Conservation (phyloP, 176 grass and related monocot species). For the Oryza glaberrima region DNA sequence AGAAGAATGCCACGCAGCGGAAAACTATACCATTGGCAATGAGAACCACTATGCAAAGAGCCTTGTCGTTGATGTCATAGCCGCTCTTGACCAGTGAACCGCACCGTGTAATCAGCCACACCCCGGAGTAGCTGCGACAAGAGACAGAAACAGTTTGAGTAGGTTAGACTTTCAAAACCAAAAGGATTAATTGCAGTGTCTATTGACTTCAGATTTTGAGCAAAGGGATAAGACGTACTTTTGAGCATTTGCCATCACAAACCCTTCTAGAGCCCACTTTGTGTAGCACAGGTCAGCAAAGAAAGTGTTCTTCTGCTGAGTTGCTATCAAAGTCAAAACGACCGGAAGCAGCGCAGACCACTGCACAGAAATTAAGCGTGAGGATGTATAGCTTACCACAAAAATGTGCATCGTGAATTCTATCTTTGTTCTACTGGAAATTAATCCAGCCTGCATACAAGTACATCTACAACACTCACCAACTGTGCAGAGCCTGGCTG, state of each 20-base stretch:
- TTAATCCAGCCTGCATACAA: neutral
- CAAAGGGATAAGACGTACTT: conserved; percentile 35
- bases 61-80: conserved; percentile 58
- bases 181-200: neutral
- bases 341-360: conserved; percentile 77
- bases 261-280: conserved; percentile 78
- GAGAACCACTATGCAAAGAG: conserved; percentile 57
- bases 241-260: conserved; percentile 70
- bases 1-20: conserved; percentile 72
- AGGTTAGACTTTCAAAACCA: neutral
- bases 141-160: neutral
- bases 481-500: conserved; percentile 74
- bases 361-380: conserved; percentile 33
- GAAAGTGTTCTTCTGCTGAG: conserved; percentile 66
- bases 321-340: conserved; percentile 71
- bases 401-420: neutral
- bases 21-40: conserved; percentile 57
- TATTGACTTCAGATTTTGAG: neutral
- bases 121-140: conserved; percentile 63
- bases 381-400: neutral
- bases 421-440: neutral
- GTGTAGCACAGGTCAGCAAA: conserved; percentile 71
- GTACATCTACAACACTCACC: conserved; percentile 29
- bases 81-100: conserved; percentile 59
- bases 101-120: conserved; percentile 70